Evolutionary conservation across 768 basidiomycete species (phyloP).

Genomic region (Phaeolepiota aurea): DNA sequence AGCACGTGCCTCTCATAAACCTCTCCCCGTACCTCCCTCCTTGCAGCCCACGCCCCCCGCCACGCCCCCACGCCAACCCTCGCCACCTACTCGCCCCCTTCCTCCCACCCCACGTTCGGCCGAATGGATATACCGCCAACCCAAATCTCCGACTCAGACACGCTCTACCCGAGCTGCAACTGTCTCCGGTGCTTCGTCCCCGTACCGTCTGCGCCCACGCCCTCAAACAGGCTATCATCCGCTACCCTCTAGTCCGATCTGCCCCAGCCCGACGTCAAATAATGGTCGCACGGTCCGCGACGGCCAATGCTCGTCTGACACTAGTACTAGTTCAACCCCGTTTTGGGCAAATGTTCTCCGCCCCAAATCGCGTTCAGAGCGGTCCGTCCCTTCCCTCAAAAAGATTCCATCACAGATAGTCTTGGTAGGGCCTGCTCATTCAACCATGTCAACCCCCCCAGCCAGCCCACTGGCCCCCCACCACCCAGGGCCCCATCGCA

Average conservation of each 20-base stretch:
- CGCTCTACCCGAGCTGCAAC: conserved; percentile 11
- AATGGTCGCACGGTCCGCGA: conserved; percentile 1
- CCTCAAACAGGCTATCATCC: conserved; percentile 20
- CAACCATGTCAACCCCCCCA: conserved; percentile 8
- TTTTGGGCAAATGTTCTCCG: conserved; percentile 31
- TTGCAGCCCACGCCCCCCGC: conserved; percentile 9
- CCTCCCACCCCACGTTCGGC: conserved; percentile 1
- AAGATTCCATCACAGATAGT: conserved; percentile 22
- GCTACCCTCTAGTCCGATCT: conserved; percentile 13
- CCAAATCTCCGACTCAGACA: conserved; percentile 22
- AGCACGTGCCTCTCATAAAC: background rate
- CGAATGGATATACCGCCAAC: conserved; percentile 37
- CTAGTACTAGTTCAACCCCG: conserved; percentile 8
- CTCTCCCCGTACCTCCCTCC: conserved; percentile 4
- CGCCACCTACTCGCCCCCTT: conserved; percentile 4
- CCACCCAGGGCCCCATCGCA: background rate
- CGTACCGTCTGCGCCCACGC: conserved; percentile 14
- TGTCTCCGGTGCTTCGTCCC: conserved; percentile 13
- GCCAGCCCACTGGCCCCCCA: background rate
- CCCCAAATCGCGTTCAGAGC: conserved; percentile 23
- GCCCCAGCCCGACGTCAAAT: conserved; percentile 4
- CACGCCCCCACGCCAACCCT: conserved; percentile 10
- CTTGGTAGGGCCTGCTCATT: conserved; percentile 13
- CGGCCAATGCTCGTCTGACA: background rate
- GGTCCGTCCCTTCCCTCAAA: conserved; percentile 23